phyloP scores from a whole-genome alignment of 208 protist genomes.

The Lotmaria passim region DNA sequence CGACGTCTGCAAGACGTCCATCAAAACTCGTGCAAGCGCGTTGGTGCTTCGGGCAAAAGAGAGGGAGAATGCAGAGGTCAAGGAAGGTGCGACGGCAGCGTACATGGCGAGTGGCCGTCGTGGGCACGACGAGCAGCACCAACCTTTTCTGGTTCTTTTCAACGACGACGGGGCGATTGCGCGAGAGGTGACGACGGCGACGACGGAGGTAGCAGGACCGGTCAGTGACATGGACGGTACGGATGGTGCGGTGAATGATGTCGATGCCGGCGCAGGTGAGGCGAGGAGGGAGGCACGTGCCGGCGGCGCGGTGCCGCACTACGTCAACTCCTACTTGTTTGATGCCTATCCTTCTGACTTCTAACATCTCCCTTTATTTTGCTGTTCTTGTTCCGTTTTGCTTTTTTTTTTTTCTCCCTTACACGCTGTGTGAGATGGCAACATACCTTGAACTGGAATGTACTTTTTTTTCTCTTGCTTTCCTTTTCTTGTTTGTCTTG shows the following conservation, averaged over 20 bases:
- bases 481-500: too few species aligned
- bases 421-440: too few species aligned
- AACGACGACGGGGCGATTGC: conserved; percentile 11
- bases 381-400: neutral
- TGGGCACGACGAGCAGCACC: neutral
- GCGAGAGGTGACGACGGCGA: neutral
- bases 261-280: neutral
- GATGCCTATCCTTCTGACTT: conserved; percentile 9
- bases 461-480: conserved; percentile 23
- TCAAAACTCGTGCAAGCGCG: conserved; percentile 14
- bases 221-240: neutral
- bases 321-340: conserved; percentile 22
- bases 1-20: conserved; percentile 11
- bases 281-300: neutral
- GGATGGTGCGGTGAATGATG: neutral
- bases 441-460: too few species aligned
- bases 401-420: conserved; percentile 16
- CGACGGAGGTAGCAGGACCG: too few species aligned
- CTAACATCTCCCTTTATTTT: neutral
- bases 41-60: conserved; percentile 12
- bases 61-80: conserved; percentile 1
- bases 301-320: neutral
- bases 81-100: neutral
- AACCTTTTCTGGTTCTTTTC: conserved; percentile 17
- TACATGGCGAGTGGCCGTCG: conserved; percentile 8